These are phyloP conservation scores for Tolypocladium endophyticum DNA, from an alignment of 2,329 filamentous ascomycete species.

Conservation along the genomic window DNA sequence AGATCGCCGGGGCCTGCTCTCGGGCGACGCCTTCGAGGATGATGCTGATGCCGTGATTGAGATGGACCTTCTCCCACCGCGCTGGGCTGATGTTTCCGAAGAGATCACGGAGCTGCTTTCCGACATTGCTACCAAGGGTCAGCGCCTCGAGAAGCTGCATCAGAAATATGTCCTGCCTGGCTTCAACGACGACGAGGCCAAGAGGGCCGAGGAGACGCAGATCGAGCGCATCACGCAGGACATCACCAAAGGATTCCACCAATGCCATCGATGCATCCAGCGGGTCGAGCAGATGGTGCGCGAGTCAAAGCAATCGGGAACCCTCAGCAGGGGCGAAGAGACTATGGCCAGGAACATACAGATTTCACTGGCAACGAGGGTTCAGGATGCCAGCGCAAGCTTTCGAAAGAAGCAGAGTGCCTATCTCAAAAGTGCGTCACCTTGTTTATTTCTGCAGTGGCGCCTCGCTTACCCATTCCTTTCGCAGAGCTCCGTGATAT, in stretches of 20 bases:
- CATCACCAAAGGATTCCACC: constrained; percentile 81
- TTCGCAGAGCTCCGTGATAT: constrained; percentile 61
- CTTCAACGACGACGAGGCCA: constrained; percentile 90
- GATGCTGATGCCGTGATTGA: constrained; percentile 94
- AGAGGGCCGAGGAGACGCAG: constrained; percentile 74
- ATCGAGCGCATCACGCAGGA: constrained; percentile 86
- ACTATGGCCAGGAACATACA: constrained; percentile 95
- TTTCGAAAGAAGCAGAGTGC: constrained; percentile 97
- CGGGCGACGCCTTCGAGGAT: constrained; percentile 65
- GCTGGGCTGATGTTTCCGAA: constrained; percentile 92
- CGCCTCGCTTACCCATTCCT: background rate
- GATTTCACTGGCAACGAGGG: constrained; percentile 74
- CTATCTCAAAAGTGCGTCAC: constrained; percentile 72
- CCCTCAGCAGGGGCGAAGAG: constrained; percentile 74
- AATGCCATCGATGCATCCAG: constrained; percentile 82
- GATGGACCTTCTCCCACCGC: constrained; percentile 91
- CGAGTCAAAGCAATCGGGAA: constrained; percentile 63
- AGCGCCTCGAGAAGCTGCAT: constrained; percentile 81
- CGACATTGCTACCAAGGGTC: constrained; percentile 72
- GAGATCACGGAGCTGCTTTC: constrained; percentile 78
- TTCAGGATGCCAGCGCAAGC: constrained; percentile 82
- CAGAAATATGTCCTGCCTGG: constrained; percentile 95
- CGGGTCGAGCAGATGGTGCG: constrained; percentile 78
- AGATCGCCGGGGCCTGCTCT: constrained; percentile 69
- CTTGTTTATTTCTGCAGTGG: constrained; percentile 6